Conservation (phyloP, 805 yeast species). For the Ogataea methanolica region DNA sequence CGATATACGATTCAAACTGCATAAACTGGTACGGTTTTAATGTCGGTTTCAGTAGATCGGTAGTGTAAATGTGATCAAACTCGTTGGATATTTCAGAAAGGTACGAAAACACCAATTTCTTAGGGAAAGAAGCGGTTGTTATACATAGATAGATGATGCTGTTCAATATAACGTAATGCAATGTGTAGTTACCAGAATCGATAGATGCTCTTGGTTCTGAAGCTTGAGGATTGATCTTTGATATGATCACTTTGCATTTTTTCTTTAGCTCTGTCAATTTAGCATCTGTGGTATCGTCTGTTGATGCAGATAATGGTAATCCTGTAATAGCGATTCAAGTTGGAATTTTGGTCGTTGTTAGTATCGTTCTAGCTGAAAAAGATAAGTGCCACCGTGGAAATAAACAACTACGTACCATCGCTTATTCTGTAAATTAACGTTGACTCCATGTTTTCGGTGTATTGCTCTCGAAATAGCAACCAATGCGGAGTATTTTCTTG, state of each 20-base stretch:
- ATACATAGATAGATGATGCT: slow-evolving; percentile 75
- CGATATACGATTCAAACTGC: slow-evolving; percentile 76
- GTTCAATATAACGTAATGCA: slow-evolving; percentile 64
- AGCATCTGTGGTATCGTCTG: slow-evolving; percentile 69
- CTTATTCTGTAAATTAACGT: slow-evolving; percentile 22
- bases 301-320: slow-evolving; percentile 86
- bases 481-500: no score
- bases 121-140: slow-evolving; percentile 74
- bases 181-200: slow-evolving; percentile 68
- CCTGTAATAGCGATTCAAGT: slow-evolving; percentile 34
- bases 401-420: slow-evolving; percentile 17
- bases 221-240: slow-evolving; percentile 63
- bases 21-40: slow-evolving; percentile 91
- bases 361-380: background rate
- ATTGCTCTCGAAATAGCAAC: background rate
- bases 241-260: slow-evolving; percentile 72
- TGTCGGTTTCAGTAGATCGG: slow-evolving; percentile 53
- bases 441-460: slow-evolving; percentile 18
- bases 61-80: slow-evolving; percentile 73
- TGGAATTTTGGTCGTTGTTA: background rate
- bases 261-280: slow-evolving; percentile 71
- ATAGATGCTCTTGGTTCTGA: slow-evolving; percentile 83
- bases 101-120: slow-evolving; percentile 85
- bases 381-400: background rate
- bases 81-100: slow-evolving; percentile 77